Evolutionary conservation across 2,329 filamentous ascomycete species (phyloP).

Genomic region (Davidsoniella neocaledoniae): DNA sequence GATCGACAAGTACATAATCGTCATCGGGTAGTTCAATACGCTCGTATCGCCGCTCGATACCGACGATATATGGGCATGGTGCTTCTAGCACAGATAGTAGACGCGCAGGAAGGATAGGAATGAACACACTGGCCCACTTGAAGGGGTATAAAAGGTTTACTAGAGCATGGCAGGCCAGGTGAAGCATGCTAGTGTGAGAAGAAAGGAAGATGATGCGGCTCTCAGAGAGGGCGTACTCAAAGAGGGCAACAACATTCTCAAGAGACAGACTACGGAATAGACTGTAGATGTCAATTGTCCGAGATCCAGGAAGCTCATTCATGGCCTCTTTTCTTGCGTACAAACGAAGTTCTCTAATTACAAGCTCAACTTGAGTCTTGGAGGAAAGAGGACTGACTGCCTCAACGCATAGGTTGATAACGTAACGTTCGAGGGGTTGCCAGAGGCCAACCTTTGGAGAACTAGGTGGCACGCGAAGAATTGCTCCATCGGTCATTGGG

Average conservation of each 20-base stretch:
- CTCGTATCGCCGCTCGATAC: conserved; percentile 84
- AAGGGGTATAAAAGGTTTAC: conserved; percentile 74
- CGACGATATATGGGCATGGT: conserved; percentile 92
- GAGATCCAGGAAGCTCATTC: conserved; percentile 84
- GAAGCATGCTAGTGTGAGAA: conserved; percentile 90
- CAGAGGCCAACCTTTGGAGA: conserved; percentile 84
- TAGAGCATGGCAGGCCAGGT: conserved; percentile 79
- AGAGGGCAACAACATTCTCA: conserved; percentile 78
- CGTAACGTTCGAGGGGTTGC: conserved; percentile 92
- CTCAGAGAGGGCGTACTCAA: conserved; percentile 85
- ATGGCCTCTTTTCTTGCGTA: conserved; percentile 84
- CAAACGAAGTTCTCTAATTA: conserved; percentile 72
- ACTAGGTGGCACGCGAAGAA: conserved; percentile 69
- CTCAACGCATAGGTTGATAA: conserved; percentile 91
- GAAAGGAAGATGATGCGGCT: conserved; percentile 92
- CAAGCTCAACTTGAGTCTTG: conserved; percentile 87
- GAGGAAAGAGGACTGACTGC: conserved; percentile 83
- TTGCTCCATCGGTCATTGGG: conserved; percentile 78
- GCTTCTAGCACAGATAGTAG: conserved; percentile 83
- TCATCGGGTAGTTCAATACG: conserved; percentile 76
- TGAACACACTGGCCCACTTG: conserved; percentile 87
- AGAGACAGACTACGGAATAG: conserved; percentile 81
- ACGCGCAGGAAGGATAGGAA: conserved; percentile 74
- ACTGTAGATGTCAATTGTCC: conserved; percentile 83
- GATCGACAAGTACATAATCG: conserved; percentile 85